Base-by-base conservation (phyloP, 2,329 filamentous ascomycete species). In the Penicillium brasilianum region DNA sequence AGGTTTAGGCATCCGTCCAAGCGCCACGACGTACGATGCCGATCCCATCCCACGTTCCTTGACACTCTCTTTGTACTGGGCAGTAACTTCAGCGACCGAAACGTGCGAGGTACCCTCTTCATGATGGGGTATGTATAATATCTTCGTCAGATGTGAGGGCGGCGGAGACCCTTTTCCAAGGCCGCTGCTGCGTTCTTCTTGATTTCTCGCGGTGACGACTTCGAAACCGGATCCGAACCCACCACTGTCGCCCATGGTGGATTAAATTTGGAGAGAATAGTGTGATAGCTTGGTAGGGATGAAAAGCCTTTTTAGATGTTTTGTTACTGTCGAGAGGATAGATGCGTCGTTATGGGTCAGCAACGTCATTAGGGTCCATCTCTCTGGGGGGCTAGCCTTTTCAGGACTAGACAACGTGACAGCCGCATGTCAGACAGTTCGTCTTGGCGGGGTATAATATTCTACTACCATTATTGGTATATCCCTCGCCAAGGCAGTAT, bases 1-100 rank as follows among this genome's bases (percentile, higher is more conserved):
- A n/a, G 52, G 52, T 14, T 43, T 54, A 13, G 52, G 52, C 36
- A 54, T 54, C 9, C 39, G 36, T 43, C 37, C 52, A 18, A 54
- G 28, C 2, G 52, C 37, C 22, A 54, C 52, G 0, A 43, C 37
- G 16, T 54, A 54, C 25, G 52, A 54, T 16, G 52, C 52, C 13
- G 52, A 41, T 20, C 52, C 52, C 52, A 54, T 54, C 39, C 14
- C 37, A 54, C 52, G 52, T 5, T 44, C 13, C 6, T 25, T 30
- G 16, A 54, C 28, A 25, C 36, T 54, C 11, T 54, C 37, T n/a
- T 18, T 44, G 30, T 54, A 54, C 37, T 32, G 52, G 4, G n/a
- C 22, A n/a, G n/a, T 54, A 37, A 44, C 13, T 7, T 43, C 25
- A 5, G 18, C 30, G 6, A 54, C 18, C 13, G 52, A 14, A 9